A percentile compares a stretch with the other conserved stretches of the same genome.
These are phyloP conservation scores for Paxillus rubicundulus DNA, from an alignment of 768 basidiomycete species.

Conservation along the genomic window DNA sequence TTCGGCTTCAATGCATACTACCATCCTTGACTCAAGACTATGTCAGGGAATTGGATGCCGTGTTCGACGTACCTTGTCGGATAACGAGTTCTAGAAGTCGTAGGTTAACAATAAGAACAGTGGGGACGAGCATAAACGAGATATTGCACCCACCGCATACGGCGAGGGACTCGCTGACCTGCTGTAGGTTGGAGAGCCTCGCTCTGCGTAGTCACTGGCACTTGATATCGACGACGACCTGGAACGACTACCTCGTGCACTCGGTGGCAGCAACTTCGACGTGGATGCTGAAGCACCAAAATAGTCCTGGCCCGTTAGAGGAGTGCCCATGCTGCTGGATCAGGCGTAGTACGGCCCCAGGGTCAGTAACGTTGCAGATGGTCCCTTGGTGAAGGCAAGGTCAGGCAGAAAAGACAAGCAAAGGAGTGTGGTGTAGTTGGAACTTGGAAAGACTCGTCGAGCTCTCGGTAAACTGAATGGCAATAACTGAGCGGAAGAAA, in stretches of 20 bases:
- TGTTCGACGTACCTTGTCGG: conserved; percentile 20
- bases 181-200: conserved; percentile 11
- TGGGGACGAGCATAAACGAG: background rate
- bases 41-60: background rate
- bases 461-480: background rate
- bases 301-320: conserved; percentile 26
- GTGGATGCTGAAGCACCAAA: conserved; percentile 28
- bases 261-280: conserved; percentile 20
- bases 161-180: conserved; percentile 29
- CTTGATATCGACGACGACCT: conserved; percentile 20
- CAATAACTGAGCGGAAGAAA: background rate
- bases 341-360: background rate
- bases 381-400: background rate
- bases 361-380: background rate
- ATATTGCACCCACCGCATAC: conserved; percentile 19
- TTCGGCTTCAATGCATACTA: conserved; percentile 41
- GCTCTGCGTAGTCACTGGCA: conserved; percentile 16
- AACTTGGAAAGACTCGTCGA: conserved; percentile 3
- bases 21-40: background rate
- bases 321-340: conserved; percentile 24
- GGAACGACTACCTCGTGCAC: conserved; percentile 10
- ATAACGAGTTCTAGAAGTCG: conserved; percentile 24
- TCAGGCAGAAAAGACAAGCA: conserved; percentile 1
- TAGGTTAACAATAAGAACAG: background rate
- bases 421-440: conserved; percentile 24